A percentile compares a stretch with the other conserved stretches of the same genome.
These are phyloP conservation scores for Bisporella sp. DNA, from an alignment of 2,329 filamentous ascomycete genomes.

Conservation along the genomic window DNA sequence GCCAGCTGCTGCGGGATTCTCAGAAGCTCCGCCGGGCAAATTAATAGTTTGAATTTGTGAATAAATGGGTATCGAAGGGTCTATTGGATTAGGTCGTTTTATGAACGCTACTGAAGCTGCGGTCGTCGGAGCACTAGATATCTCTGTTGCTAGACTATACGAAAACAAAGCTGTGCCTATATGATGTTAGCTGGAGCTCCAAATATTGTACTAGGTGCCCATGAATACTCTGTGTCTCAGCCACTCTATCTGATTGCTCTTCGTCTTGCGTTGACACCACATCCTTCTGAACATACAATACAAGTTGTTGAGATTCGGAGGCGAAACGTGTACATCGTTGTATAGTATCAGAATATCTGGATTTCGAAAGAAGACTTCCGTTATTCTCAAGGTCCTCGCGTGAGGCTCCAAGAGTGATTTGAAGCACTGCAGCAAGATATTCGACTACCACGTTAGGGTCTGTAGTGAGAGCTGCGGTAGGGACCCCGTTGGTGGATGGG, in stretches of 20 bases:
- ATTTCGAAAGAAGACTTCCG: constrained; percentile 75
- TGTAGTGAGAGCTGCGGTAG: constrained; percentile 42
- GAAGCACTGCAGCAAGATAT: constrained; percentile 63
- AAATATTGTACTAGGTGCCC: neutral
- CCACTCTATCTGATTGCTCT: constrained; percentile 17
- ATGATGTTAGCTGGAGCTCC: constrained; percentile 23
- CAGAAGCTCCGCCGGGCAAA: constrained; percentile 70
- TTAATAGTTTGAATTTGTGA: constrained; percentile 92
- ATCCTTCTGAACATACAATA: constrained; percentile 88
- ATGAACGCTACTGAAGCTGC: constrained; percentile 81
- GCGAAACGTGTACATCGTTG: constrained; percentile 86
- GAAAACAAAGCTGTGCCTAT: constrained; percentile 47
- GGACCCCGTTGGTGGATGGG: constrained; percentile 22
- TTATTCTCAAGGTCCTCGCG: constrained; percentile 71
- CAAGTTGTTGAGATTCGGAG: constrained; percentile 69
- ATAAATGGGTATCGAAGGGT: constrained; percentile 72
- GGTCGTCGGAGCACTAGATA: constrained; percentile 73
- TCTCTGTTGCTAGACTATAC: constrained; percentile 76
- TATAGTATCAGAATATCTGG: constrained; percentile 69
- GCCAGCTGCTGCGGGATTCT: constrained; percentile 54
- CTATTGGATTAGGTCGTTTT: constrained; percentile 83
- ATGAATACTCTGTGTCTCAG: constrained; percentile 31
- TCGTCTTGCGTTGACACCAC: constrained; percentile 36
- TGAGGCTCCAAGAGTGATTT: constrained; percentile 67
- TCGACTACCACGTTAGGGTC: constrained; percentile 66